Evolutionary conservation across 2,329 filamentous ascomycete genomes (phyloP), one percentile per base, ranked within the genome.

Genomic region (Colletotrichum gloeosporioides): DNA sequence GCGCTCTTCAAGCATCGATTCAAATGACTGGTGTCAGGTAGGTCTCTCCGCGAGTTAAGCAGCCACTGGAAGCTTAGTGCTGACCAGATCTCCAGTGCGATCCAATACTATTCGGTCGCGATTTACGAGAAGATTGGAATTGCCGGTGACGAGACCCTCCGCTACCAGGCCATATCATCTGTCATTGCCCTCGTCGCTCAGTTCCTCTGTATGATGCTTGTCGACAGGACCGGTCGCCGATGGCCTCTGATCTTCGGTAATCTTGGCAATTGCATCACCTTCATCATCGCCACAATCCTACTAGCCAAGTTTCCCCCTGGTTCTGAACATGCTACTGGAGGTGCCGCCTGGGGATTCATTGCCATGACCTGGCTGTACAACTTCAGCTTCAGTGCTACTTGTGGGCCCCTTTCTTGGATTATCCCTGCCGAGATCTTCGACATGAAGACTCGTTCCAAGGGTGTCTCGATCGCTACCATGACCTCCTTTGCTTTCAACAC

Each of bases 351-450:
- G 93, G 93, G 91, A 2, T 96, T 96, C 84, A 96, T 96, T 77
- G 81, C 77, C 57, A 89, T 91, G 79, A 96, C 94, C 2, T 96
- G 94, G 94, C 82, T 95, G 2, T 96, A 95, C 88, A 96, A 96
- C 85, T 94, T 95, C 86, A 93, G 89, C 57, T 96, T 95, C 88
- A 93, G 90, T 5, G 89, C 90, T 39, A 93, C 93, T 3, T 94
- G 93, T 75, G 94, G 94, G 27, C 93, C 94, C 0, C 85, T 95
- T 2, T 85, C 83, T 1, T 90, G 84, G 89, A 90, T 90, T 78
- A 92, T 93, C 76, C 91, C 91, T 0, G 92, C 93, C 66, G 93
- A 95, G 82, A 93, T 95, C 55, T 96, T 96, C 84, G 94, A 96
- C 83, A 96, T 93, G 4, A 91, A 92, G 77, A 96, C 94, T 0